A percentile compares a stretch with the other conserved stretches of the same genome.
phyloP scores from a whole-genome alignment of 257 asterid species.

The Solanum piurae region DNA sequence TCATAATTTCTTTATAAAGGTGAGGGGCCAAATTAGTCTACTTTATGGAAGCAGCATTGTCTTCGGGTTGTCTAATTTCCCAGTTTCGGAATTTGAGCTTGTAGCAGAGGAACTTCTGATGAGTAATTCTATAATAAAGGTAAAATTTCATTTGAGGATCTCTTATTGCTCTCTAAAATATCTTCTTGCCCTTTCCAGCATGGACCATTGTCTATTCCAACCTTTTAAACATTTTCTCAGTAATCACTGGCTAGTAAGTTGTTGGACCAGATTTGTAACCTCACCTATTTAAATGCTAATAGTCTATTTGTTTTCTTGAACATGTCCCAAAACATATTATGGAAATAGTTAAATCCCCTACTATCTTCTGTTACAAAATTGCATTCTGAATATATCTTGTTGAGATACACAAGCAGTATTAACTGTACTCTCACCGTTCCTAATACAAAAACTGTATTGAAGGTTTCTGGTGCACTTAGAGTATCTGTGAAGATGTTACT shows the following conservation, averaged over 20 bases:
- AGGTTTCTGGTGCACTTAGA: conserved; percentile 94
- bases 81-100: conserved; percentile 94
- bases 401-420: not conserved
- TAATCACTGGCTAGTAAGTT: not conserved
- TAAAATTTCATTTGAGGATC: conserved; percentile 8
- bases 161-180: not conserved
- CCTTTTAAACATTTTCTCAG: not conserved
- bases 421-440: not conserved
- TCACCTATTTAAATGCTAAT: not conserved
- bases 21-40: conserved; percentile 93
- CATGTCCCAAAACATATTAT: not conserved
- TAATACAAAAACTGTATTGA: not conserved
- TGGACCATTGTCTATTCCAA: not conserved
- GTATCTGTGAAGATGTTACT: conserved; percentile 90
- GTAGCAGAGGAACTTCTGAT: conserved; percentile 96
- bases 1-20: conserved; percentile 36
- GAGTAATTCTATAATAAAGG: conserved; percentile 88
- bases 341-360: not conserved
- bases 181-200: not conserved
- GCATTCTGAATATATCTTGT: not conserved
- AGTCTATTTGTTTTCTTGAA: not conserved
- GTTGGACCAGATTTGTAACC: not conserved
- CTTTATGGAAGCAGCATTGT: conserved; percentile 71
- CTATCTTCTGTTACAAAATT: not conserved
- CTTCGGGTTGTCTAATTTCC: conserved; percentile 77